Conservation (phyloP, 2,329 filamentous ascomycete species). For the Hysterium pulicare region DNA sequence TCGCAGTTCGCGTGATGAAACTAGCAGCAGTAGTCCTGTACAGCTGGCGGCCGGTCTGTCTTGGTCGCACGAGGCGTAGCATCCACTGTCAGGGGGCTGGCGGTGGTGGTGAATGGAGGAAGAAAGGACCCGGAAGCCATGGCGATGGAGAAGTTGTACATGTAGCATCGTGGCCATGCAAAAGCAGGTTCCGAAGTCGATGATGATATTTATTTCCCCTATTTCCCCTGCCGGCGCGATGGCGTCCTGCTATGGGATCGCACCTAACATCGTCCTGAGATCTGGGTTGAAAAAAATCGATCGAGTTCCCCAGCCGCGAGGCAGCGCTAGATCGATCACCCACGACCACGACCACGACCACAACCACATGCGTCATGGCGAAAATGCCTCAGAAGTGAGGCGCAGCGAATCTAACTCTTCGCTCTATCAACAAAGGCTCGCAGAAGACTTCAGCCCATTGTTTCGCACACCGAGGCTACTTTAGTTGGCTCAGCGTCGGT, state of each 20-base stretch:
- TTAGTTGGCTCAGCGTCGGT: too few species aligned
- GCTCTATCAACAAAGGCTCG: too few species aligned
- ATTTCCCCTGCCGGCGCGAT: neutral
- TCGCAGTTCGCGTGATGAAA: neutral
- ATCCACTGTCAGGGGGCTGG: neutral
- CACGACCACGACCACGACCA: neutral
- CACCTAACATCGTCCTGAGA: neutral
- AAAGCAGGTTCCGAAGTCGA: neutral
- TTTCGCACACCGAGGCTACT: too few species aligned
- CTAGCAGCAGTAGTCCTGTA: neutral
- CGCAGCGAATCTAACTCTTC: too few species aligned
- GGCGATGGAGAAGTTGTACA: too few species aligned
- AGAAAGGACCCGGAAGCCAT: too few species aligned
- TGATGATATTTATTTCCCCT: neutral
- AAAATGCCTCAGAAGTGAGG: too few species aligned
- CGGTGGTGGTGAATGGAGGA: neutral
- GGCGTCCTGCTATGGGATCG: neutral
- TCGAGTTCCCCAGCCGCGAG: neutral
- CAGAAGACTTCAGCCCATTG: too few species aligned
- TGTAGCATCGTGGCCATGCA: too few species aligned
- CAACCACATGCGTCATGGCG: neutral
- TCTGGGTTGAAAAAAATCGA: neutral
- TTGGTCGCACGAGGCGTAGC: too few species aligned
- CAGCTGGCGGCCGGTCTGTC: neutral
- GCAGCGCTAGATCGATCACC: neutral